phyloP scores from a whole-genome alignment of 352 stramenopile genomes.

The Pseudoperonospora humuli region DNA sequence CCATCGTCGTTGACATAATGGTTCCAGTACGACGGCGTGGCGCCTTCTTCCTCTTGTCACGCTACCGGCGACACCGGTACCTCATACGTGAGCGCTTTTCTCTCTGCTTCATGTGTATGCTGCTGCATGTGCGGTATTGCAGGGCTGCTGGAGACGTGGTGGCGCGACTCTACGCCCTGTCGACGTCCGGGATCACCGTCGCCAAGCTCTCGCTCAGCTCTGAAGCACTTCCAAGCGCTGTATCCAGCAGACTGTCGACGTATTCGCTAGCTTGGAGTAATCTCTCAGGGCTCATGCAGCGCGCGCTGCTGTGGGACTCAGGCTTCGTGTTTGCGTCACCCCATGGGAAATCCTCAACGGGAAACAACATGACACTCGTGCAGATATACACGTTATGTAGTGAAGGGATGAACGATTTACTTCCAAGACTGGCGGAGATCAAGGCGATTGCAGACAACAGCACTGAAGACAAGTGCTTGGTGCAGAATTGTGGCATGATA shows the following conservation, averaged over 20 bases:
- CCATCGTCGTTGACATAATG: no score
- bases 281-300: slow-evolving; percentile 56
- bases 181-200: slow-evolving; percentile 17
- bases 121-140: slow-evolving; percentile 3
- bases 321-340: slow-evolving; percentile 45
- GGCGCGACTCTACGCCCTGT: slow-evolving; percentile 37
- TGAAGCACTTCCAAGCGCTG: slow-evolving; percentile 23
- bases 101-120: slow-evolving; percentile 13
- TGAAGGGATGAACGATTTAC: slow-evolving; percentile 50
- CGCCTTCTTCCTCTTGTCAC: slow-evolving; percentile 22
- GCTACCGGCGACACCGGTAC: slow-evolving; percentile 6
- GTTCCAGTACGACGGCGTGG: slow-evolving; percentile 24
- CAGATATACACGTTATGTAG: slow-evolving; percentile 55
- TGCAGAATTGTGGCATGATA: slow-evolving; percentile 43
- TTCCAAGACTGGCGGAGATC: slow-evolving; percentile 37
- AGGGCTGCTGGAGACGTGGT: slow-evolving; percentile 41
- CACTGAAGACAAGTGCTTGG: slow-evolving; percentile 29
- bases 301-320: slow-evolving; percentile 63
- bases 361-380: slow-evolving; percentile 24
- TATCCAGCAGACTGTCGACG: slow-evolving; percentile 23
- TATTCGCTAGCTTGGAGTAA: slow-evolving; percentile 27
- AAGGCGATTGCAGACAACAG: slow-evolving; percentile 14
- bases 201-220: slow-evolving; percentile 29
- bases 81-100: neutral
- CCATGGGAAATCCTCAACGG: slow-evolving; percentile 2